A percentile compares a stretch with the other conserved stretches of the same genome.
These are phyloP conservation scores for Hypomontagnella submonticulosa DNA, from an alignment of 495 filamentous ascomycete species.

Conservation along the genomic window DNA sequence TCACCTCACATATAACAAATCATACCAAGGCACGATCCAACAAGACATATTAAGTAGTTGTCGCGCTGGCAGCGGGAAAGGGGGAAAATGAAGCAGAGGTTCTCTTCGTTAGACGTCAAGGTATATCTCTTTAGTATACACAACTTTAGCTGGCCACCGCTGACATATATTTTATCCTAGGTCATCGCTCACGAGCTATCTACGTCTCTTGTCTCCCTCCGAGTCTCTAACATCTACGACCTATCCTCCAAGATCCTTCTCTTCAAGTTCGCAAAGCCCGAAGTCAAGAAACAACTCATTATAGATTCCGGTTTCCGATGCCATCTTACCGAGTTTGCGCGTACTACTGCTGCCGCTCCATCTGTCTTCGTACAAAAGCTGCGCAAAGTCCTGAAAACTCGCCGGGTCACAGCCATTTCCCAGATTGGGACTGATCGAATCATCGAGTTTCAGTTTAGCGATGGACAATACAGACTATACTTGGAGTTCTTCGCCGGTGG, in stretches of 20 bases:
- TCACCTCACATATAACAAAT: background rate
- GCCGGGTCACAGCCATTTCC: slow-evolving; percentile 79
- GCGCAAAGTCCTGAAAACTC: slow-evolving; percentile 87
- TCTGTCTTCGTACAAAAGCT: slow-evolving; percentile 84
- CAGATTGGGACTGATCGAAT: slow-evolving; percentile 95
- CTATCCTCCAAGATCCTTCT: slow-evolving; percentile 94
- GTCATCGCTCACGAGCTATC: slow-evolving; percentile 94
- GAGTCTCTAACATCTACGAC: slow-evolving; percentile 94
- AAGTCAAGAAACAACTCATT: slow-evolving; percentile 84
- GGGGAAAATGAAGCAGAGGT: slow-evolving; percentile 91
- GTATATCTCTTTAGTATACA: slow-evolving; percentile 52
- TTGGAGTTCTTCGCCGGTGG: slow-evolving; percentile 95
- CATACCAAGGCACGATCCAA: slow-evolving; percentile 1
- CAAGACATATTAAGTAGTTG: background rate
- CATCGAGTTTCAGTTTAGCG: slow-evolving; percentile 90
- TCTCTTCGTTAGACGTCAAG: slow-evolving; percentile 92
- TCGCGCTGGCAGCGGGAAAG: background rate
- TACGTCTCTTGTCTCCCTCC: slow-evolving; percentile 74
- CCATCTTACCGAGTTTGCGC: slow-evolving; percentile 89
- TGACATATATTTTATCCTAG: slow-evolving; percentile 56
- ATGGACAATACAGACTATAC: slow-evolving; percentile 86
- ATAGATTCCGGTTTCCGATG: slow-evolving; percentile 96
- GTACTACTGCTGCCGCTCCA: slow-evolving; percentile 83
- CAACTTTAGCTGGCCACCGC: background rate
- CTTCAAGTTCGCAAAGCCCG: slow-evolving; percentile 88